These are phyloP conservation scores for Peronospora farinosa DNA, from an alignment of 352 stramenopile species.

Conservation along the genomic window DNA sequence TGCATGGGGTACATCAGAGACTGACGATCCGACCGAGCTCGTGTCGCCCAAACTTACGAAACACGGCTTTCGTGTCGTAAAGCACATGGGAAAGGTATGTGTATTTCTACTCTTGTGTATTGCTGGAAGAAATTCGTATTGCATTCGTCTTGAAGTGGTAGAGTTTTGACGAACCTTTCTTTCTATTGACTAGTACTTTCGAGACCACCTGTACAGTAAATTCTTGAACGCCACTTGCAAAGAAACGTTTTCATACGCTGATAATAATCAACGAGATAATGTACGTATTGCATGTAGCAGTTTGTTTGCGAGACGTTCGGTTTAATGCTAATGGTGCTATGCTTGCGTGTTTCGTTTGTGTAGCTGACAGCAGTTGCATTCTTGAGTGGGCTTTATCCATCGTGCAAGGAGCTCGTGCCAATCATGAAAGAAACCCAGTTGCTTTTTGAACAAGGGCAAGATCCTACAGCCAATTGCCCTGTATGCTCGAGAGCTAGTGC, in stretches of 20 bases:
- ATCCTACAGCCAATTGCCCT: constrained; percentile 57
- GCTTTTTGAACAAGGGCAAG: constrained; percentile 71
- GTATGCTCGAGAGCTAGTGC: constrained; percentile 56
- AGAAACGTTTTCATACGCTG: constrained; percentile 60
- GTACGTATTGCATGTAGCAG: constrained; percentile 21
- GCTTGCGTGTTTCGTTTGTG: not conserved
- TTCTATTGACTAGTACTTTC: constrained; percentile 55
- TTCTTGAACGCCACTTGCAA: constrained; percentile 53
- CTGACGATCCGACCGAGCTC: constrained; percentile 48
- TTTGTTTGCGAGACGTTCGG: not conserved
- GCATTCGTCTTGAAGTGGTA: too few relatives aligned
- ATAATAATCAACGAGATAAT: constrained; percentile 70
- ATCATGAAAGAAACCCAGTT: constrained; percentile 50
- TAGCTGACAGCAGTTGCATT: constrained; percentile 65
- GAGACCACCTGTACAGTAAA: constrained; percentile 51
- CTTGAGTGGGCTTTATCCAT: constrained; percentile 44
- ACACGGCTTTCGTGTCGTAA: constrained; percentile 54
- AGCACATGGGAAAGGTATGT: constrained; percentile 57
- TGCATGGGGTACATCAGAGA: constrained; percentile 64
- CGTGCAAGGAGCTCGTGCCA: constrained; percentile 46
- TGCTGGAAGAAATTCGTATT: not conserved
- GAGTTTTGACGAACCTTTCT: too few relatives aligned
- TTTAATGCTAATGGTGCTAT: constrained; percentile 1
- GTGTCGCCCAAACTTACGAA: constrained; percentile 78
- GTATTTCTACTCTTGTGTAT: not conserved